Evolutionary conservation across 257 asterid genomes (phyloP), one percentile per base, ranked within the genome.

Genomic region (Nicotiana attenuata): DNA sequence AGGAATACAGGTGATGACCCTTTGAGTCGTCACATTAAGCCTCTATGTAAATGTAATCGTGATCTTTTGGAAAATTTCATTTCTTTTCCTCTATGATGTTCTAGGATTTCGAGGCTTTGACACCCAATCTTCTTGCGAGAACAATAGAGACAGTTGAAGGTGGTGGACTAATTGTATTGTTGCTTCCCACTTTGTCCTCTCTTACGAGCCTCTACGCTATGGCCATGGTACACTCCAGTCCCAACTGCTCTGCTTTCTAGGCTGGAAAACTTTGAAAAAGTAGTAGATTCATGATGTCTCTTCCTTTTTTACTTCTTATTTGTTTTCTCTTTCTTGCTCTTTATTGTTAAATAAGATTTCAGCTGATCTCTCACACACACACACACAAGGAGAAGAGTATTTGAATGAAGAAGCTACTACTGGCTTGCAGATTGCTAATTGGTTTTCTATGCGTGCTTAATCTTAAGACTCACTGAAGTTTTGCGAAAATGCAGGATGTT

Each of bases 111-210:
- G 98, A 93, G 89, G 97, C 97, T 81, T 87, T 94, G 91, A 96
- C 98, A 20, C 99, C 99, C 41, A 94, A 96, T 87, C 92, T 94
- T 60, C 91, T 96, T n/a, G 98, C 99, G 26, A 92, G 98, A 89
- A 96, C 98, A 68, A 93, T 96, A 85, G 98, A 96, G 89, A 96
- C 99, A 28, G 99, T 96, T 87, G 98, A 93, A 89, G 99, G 99
- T 81, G 98, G 99, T 85, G 99, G 99, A 56, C 81, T 96, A 93
- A 91, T 96, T 78, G 86, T 96, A 52, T 87, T 96, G 90, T 89
- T 96, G 86, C 93, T 96, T 60, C 97, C 93, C 81, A 89, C 98
- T 28, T 87, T 96, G 80, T 87, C 99, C 75, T 94, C 99, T 10
- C 94, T 95, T 96, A 90, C 97, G 55, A 91, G 97, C 80, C 92